Conservation (phyloP, 2,329 filamentous ascomycete genomes). For the Penicillium decumbens region DNA sequence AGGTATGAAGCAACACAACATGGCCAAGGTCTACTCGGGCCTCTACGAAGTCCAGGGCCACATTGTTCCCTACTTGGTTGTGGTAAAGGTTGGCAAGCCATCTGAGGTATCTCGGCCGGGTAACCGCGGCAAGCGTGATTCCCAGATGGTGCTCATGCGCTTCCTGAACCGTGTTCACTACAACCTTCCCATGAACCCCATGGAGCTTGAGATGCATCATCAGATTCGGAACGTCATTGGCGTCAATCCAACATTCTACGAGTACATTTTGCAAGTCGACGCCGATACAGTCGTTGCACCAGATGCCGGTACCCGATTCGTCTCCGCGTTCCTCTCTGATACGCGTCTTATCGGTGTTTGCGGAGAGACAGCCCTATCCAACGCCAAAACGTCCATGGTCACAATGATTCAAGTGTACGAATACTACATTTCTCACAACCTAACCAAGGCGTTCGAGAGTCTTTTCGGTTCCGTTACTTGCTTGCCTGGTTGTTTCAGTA, state of each 20-base stretch:
- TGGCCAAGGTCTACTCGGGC: slow-evolving; percentile 98
- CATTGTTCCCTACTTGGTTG: slow-evolving; percentile 93
- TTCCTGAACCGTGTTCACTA: slow-evolving; percentile 99
- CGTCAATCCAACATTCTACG: slow-evolving; percentile 97
- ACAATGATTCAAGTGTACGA: slow-evolving; percentile 99
- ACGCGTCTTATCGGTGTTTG: slow-evolving; percentile 90
- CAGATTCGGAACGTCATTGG: slow-evolving; percentile 98
- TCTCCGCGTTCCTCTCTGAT: slow-evolving; percentile 84
- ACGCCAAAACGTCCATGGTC: slow-evolving; percentile 86
- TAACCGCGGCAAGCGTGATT: slow-evolving; percentile 98
- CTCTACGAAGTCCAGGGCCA: slow-evolving; percentile 97
- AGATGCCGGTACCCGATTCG: slow-evolving; percentile 87
- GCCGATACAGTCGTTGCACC: slow-evolving; percentile 90
- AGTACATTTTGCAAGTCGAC: slow-evolving; percentile 93
- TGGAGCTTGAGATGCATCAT: slow-evolving; percentile 97
- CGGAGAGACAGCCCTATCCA: slow-evolving; percentile 88
- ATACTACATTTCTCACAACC: slow-evolving; percentile 98
- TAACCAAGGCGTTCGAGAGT: slow-evolving; percentile 95
- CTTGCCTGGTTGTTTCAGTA: slow-evolving; percentile 96
- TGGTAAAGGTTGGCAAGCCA: slow-evolving; percentile 90
- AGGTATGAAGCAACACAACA: slow-evolving; percentile 96
- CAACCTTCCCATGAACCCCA: slow-evolving; percentile 89
- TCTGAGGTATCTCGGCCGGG: slow-evolving; percentile 72
- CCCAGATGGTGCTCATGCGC: slow-evolving; percentile 96
- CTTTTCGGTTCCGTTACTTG: slow-evolving; percentile 97